Base-by-base conservation (phyloP, 1,139 yeast genomes). In the Geotrichum macrosporum region DNA sequence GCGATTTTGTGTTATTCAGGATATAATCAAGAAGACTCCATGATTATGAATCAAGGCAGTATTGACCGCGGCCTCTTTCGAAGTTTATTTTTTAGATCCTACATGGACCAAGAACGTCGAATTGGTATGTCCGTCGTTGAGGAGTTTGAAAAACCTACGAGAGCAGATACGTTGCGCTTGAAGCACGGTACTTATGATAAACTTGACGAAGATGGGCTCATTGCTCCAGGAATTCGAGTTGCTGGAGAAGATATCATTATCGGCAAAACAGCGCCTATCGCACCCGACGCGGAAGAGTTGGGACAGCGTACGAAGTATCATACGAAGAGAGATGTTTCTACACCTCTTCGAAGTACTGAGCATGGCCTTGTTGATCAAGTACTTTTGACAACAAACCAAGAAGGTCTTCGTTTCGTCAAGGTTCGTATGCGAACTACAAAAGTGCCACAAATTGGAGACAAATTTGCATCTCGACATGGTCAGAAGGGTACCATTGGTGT, bases 401-500 rank as follows among this genome's bases (percentile, higher is more conserved):
- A 92, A 68, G 98, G 98, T 55, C 79, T 95, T 65, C 85, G 89
- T 63, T 94, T 94, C 61, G 97, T 92, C 49, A 92, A 92, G 71
- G 98, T 92, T 38, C 81, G 99, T 71, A 94, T 94, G 88, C 84
- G 99, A 77, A 89, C 98, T 1, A 92, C 99, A 4, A 92, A 92
- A 70, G 77, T 89, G 46, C 99, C 99, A 10, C 99, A 92, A 71
- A 92, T 94, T 69, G 99, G 99, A 69, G 99, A 92, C 71, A 92
- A 92, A 70, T 92, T 92, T 70, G 97, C 98, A 3, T 89, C 97
- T 37, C 86, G 98, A 73, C 98, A 92, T 74, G 99, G 99, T 68
- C 99, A 94, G 71, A 92, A 92, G 73, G 99, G 99, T 83, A 94
- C 98, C 22, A 89, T 94, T 68, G 99, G 99, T 80, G 94, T 92